Conservation (phyloP, 495 filamentous ascomycete species). For the Geoglossum glabrum region DNA sequence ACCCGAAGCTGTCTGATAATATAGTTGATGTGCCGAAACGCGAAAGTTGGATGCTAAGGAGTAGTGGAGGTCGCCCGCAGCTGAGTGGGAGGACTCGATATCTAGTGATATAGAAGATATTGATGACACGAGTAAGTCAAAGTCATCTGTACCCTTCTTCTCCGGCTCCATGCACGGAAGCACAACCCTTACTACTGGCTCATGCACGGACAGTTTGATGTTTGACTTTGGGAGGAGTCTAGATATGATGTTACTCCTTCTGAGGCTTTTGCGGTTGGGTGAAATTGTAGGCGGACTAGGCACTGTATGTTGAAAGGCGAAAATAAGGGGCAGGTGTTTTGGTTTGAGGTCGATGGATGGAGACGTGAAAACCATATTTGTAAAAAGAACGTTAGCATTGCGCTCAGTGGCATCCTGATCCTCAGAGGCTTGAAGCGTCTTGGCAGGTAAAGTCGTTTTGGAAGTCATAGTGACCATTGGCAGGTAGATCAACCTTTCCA, state of each 20-base stretch:
- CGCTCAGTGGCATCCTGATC: constrained; percentile 61
- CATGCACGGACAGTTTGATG: constrained; percentile 89
- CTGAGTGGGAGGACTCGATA: constrained; percentile 82
- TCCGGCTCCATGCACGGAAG: constrained; percentile 54
- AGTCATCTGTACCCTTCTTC: constrained; percentile 37
- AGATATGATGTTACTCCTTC: constrained; percentile 47
- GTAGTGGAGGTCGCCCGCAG: constrained; percentile 69
- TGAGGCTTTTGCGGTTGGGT: constrained; percentile 7
- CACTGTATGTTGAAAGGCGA: constrained; percentile 47
- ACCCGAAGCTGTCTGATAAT: constrained; percentile 76
- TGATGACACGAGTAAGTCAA: constrained; percentile 83
- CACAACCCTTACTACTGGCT: constrained; percentile 77
- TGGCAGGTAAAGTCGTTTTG: constrained; percentile 84
- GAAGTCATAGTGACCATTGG: constrained; percentile 96
- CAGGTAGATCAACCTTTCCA: constrained; percentile 76
- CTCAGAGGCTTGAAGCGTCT: constrained; percentile 64
- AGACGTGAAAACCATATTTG: constrained; percentile 87
- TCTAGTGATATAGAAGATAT: constrained; percentile 85
- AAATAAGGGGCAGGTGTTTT: constrained; percentile 66
- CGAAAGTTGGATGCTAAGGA: constrained; percentile 62
- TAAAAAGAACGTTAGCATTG: constrained; percentile 91
- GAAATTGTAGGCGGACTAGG: constrained; percentile 30
- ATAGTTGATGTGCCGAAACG: constrained; percentile 72
- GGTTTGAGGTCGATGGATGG: constrained; percentile 92
- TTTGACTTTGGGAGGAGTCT: constrained; percentile 81